These are phyloP conservation scores for Candida ovalis DNA, from an alignment of 805 yeast genomes.

Conservation along the genomic window DNA sequence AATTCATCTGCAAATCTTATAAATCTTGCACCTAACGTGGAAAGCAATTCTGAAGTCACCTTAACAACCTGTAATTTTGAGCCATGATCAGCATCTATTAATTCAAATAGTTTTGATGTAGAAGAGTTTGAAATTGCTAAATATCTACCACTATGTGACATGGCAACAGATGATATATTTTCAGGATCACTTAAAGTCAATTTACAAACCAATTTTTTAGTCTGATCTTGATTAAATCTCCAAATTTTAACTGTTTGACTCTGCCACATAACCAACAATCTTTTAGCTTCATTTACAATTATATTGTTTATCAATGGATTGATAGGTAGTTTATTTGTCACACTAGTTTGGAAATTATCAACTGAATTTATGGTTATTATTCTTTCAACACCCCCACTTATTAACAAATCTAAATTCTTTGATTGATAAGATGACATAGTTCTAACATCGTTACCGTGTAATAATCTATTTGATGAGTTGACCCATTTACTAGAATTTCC, in stretches of 20 bases:
- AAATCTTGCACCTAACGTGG: slow-evolving; percentile 51
- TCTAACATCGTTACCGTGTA: slow-evolving; percentile 86
- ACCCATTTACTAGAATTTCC: slow-evolving; percentile 60
- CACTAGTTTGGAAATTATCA: slow-evolving; percentile 65
- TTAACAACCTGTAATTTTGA: slow-evolving; percentile 45
- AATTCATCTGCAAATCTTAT: slow-evolving; percentile 44
- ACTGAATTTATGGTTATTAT: slow-evolving; percentile 63
- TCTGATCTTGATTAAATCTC: slow-evolving; percentile 42
- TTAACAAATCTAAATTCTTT: slow-evolving; percentile 60
- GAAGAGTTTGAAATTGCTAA: slow-evolving; percentile 70
- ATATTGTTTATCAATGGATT: slow-evolving; percentile 22
- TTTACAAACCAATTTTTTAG: slow-evolving; percentile 61
- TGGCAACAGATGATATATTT: slow-evolving; percentile 63
- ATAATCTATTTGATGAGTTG: slow-evolving; percentile 65
- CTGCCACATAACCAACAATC: slow-evolving; percentile 71
- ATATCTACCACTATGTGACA: slow-evolving; percentile 62
- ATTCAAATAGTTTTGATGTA: slow-evolving; percentile 63
- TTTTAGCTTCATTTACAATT: slow-evolving; percentile 40
- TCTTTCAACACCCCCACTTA: slow-evolving; percentile 83
- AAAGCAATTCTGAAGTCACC: slow-evolving; percentile 40
- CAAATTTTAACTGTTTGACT: slow-evolving; percentile 81
- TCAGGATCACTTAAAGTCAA: slow-evolving; percentile 71
- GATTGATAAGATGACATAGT: slow-evolving; percentile 69
- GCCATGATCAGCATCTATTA: slow-evolving; percentile 37
- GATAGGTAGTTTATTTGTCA: slow-evolving; percentile 65